These are phyloP conservation scores for Neospora caninum DNA, from an alignment of 169 alveolate species.

Conservation along the genomic window DNA sequence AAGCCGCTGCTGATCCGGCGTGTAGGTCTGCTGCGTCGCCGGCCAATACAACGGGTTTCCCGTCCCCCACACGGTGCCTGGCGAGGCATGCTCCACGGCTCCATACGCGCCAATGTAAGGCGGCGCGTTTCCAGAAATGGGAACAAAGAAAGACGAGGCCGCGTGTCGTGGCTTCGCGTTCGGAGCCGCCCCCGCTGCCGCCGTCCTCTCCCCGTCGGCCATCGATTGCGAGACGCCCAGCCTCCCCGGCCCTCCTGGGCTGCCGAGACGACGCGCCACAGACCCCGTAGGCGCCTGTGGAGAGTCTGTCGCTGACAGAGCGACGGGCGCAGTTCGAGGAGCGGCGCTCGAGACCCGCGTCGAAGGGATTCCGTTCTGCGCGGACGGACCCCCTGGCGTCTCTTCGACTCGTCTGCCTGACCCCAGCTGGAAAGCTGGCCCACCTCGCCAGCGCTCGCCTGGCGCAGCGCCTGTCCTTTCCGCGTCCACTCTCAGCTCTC, in stretches of 20 bases:
- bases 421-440: neutral
- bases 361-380: neutral
- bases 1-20: neutral
- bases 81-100: neutral
- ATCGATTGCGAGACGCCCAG: neutral
- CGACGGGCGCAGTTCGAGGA: neutral
- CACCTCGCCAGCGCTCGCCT: neutral
- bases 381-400: neutral
- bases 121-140: neutral
- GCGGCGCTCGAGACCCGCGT: neutral
- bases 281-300: neutral
- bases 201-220: neutral
- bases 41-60: neutral
- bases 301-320: neutral
- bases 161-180: neutral
- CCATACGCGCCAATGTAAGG: neutral
- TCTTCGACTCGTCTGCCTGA: neutral
- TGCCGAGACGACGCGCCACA: neutral
- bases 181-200: neutral
- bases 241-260: neutral
- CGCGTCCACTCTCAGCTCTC: neutral
- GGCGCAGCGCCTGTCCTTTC: neutral
- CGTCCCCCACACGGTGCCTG: neutral
- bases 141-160: neutral
- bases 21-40: neutral